Conservation (phyloP, 2,329 filamentous ascomycete genomes). For the Paradendryphiella salina region DNA sequence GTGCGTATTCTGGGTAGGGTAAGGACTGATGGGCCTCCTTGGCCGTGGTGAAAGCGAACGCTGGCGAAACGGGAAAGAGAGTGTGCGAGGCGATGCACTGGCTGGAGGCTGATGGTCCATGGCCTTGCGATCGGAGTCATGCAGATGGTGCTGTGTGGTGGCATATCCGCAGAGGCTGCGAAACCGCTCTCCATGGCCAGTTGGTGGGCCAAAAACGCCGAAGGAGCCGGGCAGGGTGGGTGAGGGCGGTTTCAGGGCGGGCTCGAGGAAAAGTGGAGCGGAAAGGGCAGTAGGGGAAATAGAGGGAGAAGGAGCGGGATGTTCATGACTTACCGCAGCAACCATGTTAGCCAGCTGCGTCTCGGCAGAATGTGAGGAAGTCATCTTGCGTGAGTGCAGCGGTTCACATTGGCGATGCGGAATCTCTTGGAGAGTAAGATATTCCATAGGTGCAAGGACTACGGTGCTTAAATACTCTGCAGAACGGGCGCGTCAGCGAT, state of each 20-base stretch:
- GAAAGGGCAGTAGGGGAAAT: background rate
- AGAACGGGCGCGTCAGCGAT: slow-evolving; percentile 6
- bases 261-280: slow-evolving; percentile 2
- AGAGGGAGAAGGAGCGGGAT: slow-evolving; percentile 11
- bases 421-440: slow-evolving; percentile 47
- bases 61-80: background rate
- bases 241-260: background rate
- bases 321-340: slow-evolving; percentile 37
- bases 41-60: background rate
- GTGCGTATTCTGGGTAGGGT: background rate
- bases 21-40: background rate
- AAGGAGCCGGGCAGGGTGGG: slow-evolving; percentile 1
- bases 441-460: slow-evolving; percentile 37
- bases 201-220: background rate
- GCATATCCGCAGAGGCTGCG: background rate
- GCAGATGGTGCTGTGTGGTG: background rate
- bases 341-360: slow-evolving; percentile 28
- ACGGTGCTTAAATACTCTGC: slow-evolving; percentile 19
- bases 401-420: slow-evolving; percentile 40
- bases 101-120: background rate
- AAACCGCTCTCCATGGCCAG: background rate
- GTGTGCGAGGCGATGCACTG: background rate
- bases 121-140: too few species aligned
- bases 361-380: slow-evolving; percentile 29
- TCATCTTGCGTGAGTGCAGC: slow-evolving; percentile 36